These are phyloP conservation scores for Linum lewisii DNA, from an alignment of 345 rosid species.

Conservation along the genomic window DNA sequence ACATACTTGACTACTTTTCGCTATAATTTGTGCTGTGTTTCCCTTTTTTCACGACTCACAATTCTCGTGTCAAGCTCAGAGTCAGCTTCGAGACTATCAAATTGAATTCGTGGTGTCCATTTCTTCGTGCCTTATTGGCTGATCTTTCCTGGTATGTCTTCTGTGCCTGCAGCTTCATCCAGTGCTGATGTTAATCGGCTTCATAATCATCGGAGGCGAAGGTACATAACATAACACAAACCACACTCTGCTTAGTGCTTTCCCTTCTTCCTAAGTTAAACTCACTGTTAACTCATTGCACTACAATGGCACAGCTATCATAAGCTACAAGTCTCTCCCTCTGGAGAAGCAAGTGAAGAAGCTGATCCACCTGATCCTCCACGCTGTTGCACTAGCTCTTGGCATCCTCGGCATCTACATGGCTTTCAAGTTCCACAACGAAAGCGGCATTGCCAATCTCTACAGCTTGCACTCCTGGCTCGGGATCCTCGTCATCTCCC, in stretches of 20 bases:
- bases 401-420: conserved; percentile 64
- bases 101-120: too few relatives aligned
- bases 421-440: conserved; percentile 88
- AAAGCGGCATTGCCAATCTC: conserved; percentile 65
- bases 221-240: conserved; percentile 33
- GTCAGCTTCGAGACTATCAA: too few relatives aligned
- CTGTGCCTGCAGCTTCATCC: conserved; percentile 65
- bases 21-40: too few relatives aligned
- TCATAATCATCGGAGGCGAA: conserved; percentile 86
- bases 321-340: conserved; percentile 65
- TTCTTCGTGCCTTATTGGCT: too few relatives aligned
- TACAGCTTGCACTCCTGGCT: conserved; percentile 98
- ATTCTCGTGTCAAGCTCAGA: too few relatives aligned
- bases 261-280: not conserved
- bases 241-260: not conserved
- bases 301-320: conserved; percentile 53
- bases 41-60: too few relatives aligned
- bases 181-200: conserved; percentile 83
- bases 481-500: conserved; percentile 62
- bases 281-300: too few relatives aligned
- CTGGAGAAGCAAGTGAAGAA: conserved; percentile 69
- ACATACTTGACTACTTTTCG: too few relatives aligned
- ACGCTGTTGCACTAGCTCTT: conserved; percentile 64
- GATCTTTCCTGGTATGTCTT: too few relatives aligned
- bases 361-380: conserved; percentile 65